phyloP scores from a whole-genome alignment of 768 basidiomycete species.

The Hirschioporus abietinus region DNA sequence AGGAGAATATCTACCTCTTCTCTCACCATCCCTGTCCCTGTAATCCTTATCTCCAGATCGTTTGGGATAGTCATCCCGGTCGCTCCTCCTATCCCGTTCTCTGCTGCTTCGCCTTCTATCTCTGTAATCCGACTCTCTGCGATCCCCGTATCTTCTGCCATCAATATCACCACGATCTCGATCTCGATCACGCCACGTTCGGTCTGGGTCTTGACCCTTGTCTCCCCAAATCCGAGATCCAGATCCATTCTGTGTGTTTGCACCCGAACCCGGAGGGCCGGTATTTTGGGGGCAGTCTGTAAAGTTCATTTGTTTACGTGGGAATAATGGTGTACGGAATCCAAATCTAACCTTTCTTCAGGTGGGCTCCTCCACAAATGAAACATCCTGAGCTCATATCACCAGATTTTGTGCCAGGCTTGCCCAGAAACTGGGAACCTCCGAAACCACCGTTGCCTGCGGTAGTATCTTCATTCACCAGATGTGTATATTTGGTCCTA shows the following conservation, averaged over 20 bases:
- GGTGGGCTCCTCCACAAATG: constrained; percentile 88
- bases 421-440: constrained; percentile 42
- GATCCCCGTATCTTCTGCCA: constrained; percentile 20
- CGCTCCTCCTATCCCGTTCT: constrained; percentile 1
- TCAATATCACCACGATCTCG: constrained; percentile 11
- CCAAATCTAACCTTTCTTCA: constrained; percentile 68
- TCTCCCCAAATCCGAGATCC: constrained; percentile 3
- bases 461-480: constrained; percentile 93
- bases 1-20: background rate
- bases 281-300: constrained; percentile 33
- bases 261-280: constrained; percentile 25
- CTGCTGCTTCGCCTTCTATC: background rate
- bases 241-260: constrained; percentile 19
- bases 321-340: background rate
- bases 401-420: constrained; percentile 48
- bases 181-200: constrained; percentile 4
- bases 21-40: background rate
- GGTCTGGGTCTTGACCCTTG: constrained; percentile 3
- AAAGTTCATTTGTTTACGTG: background rate
- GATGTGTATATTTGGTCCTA: constrained; percentile 93
- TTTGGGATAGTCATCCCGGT: constrained; percentile 13
- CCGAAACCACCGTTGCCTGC: constrained; percentile 57
- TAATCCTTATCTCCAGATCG: constrained; percentile 10
- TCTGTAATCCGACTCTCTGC: constrained; percentile 11
- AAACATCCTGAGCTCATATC: constrained; percentile 74